Percentiles rank a stretch among this genome's conserved stretches.
Evolutionary conservation across 176 grass and related monocot species (phyloP).

Genomic region (Pontederia paniculata): DNA sequence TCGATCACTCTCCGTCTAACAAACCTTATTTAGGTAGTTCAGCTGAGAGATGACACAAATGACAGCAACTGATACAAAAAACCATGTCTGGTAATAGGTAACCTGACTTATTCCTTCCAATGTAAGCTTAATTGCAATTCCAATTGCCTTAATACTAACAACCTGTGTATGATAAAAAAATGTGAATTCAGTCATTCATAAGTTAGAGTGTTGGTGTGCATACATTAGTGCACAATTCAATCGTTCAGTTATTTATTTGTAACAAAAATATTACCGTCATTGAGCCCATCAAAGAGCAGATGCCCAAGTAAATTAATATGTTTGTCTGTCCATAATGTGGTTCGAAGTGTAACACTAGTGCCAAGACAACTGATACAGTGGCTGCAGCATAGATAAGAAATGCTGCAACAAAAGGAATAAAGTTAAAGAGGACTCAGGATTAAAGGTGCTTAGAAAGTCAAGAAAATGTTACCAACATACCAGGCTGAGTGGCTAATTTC

Average conservation of each 20-base stretch:
- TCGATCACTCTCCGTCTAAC: not conserved
- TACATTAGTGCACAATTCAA: too few species aligned
- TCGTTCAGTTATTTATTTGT: not conserved
- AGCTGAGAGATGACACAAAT: conserved; percentile 77
- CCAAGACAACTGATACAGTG: conserved; percentile 46
- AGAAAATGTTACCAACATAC: conserved; percentile 13
- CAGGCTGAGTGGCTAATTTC: conserved; percentile 80
- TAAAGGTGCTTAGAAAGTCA: not conserved
- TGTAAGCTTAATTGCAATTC: conserved; percentile 92
- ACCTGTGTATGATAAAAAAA: conserved; percentile 33
- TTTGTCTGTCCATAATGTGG: conserved; percentile 82
- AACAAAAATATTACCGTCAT: conserved; percentile 43
- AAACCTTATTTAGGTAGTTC: conserved; percentile 96
- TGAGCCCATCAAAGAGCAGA: conserved; percentile 93
- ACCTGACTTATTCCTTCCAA: conserved; percentile 71
- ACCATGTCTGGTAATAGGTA: conserved; percentile 74
- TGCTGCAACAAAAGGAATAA: conserved; percentile 26
- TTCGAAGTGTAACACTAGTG: conserved; percentile 59
- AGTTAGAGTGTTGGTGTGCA: too few species aligned
- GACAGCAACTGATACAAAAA: conserved; percentile 67
- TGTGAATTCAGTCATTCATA: not conserved
- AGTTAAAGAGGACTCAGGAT: not conserved
- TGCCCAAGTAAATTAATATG: conserved; percentile 83
- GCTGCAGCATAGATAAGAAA: conserved; percentile 59
- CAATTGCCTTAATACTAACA: conserved; percentile 92